Conservation (phyloP, 2,329 filamentous ascomycete genomes). For the Fonsecaea nubica region DNA sequence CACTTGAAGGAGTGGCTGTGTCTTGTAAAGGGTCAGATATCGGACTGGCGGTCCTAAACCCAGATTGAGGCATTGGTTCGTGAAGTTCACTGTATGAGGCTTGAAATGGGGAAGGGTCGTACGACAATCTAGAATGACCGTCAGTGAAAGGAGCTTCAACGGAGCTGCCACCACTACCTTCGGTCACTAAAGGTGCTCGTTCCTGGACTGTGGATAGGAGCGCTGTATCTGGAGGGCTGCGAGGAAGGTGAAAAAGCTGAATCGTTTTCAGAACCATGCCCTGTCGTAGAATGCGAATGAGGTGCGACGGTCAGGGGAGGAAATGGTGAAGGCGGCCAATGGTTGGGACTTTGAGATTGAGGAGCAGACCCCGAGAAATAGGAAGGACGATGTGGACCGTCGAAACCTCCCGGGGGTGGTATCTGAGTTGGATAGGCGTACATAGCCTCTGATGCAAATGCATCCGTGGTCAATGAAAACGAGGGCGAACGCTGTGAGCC, state of each 20-base stretch:
- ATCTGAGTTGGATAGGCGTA: constrained; percentile 9
- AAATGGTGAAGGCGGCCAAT: constrained; percentile 4
- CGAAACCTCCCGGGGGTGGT: constrained; percentile 10
- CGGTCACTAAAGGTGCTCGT: not conserved
- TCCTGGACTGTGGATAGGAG: constrained; percentile 11
- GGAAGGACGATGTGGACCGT: constrained; percentile 13
- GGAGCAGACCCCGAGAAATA: not conserved
- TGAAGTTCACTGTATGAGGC: not conserved
- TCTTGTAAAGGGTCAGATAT: constrained; percentile 2
- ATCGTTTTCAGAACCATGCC: constrained; percentile 4
- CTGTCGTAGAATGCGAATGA: constrained; percentile 8
- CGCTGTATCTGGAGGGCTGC: constrained; percentile 3
- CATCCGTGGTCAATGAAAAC: constrained; percentile 22
- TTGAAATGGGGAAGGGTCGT: constrained; percentile 10
- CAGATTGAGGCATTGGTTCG: constrained; percentile 32
- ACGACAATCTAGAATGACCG: constrained; percentile 4
- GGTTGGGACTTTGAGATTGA: not conserved
- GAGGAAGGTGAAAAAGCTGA: constrained; percentile 13
- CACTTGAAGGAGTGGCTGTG: not conserved
- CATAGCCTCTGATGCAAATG: constrained; percentile 20
- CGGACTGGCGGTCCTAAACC: not conserved
- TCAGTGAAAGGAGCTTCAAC: constrained; percentile 3
- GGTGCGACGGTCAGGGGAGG: constrained; percentile 8
- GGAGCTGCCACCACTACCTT: constrained; percentile 9
- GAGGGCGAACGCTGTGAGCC: constrained; percentile 8